Percentiles rank a stretch among this genome's conserved stretches.
Evolutionary conservation across 192 early-diverging fungal genomes (phyloP).

Genomic region (Coemansia reversa): DNA sequence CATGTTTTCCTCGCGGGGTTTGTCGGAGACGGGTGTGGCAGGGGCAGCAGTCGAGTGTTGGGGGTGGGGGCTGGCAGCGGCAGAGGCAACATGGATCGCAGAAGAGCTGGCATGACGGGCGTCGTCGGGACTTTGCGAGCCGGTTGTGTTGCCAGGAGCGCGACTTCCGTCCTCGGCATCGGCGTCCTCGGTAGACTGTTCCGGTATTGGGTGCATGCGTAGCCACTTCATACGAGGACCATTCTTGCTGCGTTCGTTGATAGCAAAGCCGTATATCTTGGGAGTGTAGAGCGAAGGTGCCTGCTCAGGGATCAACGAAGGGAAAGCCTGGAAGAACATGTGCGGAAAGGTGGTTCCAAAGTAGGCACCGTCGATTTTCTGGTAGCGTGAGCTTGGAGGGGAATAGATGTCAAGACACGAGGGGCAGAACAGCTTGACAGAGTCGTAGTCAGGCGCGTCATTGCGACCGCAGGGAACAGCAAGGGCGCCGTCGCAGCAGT

Average conservation of each 20-base stretch:
- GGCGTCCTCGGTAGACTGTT: conserved; percentile 2
- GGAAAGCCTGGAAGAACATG: conserved; percentile 86
- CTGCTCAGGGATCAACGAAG: conserved; percentile 65
- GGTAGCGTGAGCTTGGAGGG: conserved; percentile 67
- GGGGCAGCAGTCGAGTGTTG: not conserved
- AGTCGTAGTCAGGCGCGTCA: conserved; percentile 66
- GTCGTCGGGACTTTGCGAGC: conserved; percentile 44
- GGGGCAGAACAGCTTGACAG: conserved; percentile 77
- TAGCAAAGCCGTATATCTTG: conserved; percentile 89
- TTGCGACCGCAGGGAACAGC: conserved; percentile 72
- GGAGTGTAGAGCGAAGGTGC: conserved; percentile 69
- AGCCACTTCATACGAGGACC: conserved; percentile 95
- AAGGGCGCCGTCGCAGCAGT: conserved; percentile 61
- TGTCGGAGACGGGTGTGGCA: conserved; percentile 1
- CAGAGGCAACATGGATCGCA: not conserved
- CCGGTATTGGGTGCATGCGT: conserved; percentile 53
- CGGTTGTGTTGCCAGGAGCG: conserved; percentile 23
- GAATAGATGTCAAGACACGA: conserved; percentile 78
- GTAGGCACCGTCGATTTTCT: conserved; percentile 77
- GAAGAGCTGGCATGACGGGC: conserved; percentile 16
- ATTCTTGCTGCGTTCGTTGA: conserved; percentile 68
- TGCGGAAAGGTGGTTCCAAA: conserved; percentile 97
- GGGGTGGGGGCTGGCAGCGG: not conserved
- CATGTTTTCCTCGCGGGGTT: conserved; percentile 59
- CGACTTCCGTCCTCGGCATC: conserved; percentile 7